Evolutionary conservation across 768 basidiomycete species (phyloP), one percentile per base, ranked within the genome.

Genomic region (Trametes maxima): DNA sequence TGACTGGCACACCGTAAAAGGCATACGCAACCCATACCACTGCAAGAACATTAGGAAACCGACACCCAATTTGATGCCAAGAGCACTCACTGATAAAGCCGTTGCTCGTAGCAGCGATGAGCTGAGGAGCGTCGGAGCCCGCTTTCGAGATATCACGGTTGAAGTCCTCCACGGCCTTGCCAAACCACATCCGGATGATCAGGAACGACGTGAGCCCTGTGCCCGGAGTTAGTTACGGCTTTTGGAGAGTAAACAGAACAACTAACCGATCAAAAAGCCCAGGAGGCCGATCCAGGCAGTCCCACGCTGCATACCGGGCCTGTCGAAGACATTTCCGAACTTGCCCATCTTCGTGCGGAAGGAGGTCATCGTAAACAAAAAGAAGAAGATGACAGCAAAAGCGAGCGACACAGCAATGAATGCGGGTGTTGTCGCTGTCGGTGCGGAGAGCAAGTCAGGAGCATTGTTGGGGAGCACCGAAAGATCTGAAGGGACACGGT

Each of bases 11-110:
- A 2, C 80, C 83, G 61, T 82, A 87, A 70, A 93, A 92, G 5
- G 87, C 84, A 65, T 89, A 90, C 16, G 83, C 89, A 19, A 91
- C 84, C 84, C 87, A 92, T 44, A 87, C 79, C 89, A 93, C 90
- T 93, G 45, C 28, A 33, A 16, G 24, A 24, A n/a, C 3, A 57
- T 35, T 12, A 21, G 47, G 5, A 14, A 39, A 22, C 21, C n/a
- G 36, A 21, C 37, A 22, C 16, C 48, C 53, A 17, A 37, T 45
- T 21, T 8, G 8, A 33, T 3, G 28, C 28, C 28, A 10, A 33
- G 14, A 10, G 54, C 16, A 81, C 87, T 68, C 63, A 92, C 90
- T 89, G 45, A 84, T 87, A 64, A 92, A 92, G 7, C 83, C 89
- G 65, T 89, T 91, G 62, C 87, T 82, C n/a, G 77, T 77, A 12